Conservation (phyloP, 1,139 yeast genomes). For the Sugiyamaella pinicola region DNA sequence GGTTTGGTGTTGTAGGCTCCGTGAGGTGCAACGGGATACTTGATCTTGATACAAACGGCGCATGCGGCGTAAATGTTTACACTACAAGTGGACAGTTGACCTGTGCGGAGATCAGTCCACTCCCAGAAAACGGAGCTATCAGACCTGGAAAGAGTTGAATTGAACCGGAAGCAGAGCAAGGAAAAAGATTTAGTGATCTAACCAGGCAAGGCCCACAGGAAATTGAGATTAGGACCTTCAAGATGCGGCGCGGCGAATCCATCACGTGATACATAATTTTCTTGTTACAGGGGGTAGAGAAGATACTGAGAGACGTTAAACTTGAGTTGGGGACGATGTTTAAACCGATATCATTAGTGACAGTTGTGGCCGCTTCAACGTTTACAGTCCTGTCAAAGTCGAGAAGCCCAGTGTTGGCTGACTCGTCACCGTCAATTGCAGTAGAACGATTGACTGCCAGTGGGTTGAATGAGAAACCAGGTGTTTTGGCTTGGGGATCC, state of each 20-base stretch:
- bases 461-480: conserved; percentile 43
- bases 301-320: too few species aligned
- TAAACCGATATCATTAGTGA: conserved; percentile 8
- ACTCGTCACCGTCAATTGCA: not conserved
- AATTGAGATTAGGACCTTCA: too few species aligned
- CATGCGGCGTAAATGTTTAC: conserved; percentile 4
- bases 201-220: too few species aligned
- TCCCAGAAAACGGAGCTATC: too few species aligned
- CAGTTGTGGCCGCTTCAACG: conserved; percentile 13
- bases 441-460: conserved; percentile 5
- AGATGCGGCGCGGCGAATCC: too few species aligned
- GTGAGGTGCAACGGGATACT: too few species aligned
- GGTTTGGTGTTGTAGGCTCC: too few species aligned
- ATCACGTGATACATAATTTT: too few species aligned
- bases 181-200: too few species aligned
- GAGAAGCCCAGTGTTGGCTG: conserved; percentile 8
- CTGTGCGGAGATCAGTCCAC: too few species aligned
- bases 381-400: conserved; percentile 1
- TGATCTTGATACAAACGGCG: not conserved
- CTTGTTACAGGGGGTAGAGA: not conserved
- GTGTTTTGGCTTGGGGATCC: conserved; percentile 57
- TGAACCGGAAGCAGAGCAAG: too few species aligned
- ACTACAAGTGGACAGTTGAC: not conserved
- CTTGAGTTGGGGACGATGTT: conserved; percentile 2
- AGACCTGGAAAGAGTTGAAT: too few species aligned